Evolutionary conservation across 1,284 basidiomycete species (phyloP).

Genomic region (Pyrrhoderma lamaoense): DNA sequence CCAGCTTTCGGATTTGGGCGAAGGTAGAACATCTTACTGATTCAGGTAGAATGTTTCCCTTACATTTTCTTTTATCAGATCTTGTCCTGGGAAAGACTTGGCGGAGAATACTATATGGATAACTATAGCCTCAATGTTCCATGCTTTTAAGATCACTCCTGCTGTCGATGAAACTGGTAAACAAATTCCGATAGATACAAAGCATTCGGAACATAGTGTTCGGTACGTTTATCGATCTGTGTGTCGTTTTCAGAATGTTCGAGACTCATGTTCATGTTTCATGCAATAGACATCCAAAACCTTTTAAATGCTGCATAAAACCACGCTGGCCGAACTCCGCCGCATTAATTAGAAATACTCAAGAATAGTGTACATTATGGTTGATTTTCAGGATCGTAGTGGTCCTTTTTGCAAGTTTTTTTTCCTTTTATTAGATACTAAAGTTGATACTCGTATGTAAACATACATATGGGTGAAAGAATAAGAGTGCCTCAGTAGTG

Average conservation of each 20-base stretch:
- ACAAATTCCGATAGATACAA: constrained; percentile 7
- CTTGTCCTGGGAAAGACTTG: constrained; percentile 19
- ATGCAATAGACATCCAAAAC: constrained; percentile 16
- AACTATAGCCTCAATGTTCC: constrained; percentile 16
- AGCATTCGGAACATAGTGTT: constrained; percentile 11
- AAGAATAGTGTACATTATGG: too few species aligned
- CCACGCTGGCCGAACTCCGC: constrained; percentile 13
- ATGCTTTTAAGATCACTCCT: constrained; percentile 16
- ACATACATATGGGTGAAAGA: too few species aligned
- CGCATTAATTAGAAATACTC: constrained; percentile 8
- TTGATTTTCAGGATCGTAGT: too few species aligned
- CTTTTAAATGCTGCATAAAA: constrained; percentile 18
- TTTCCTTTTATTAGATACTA: too few species aligned
- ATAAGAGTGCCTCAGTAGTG: too few species aligned
- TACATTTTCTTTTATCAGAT: constrained; percentile 1
- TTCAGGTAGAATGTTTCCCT: not conserved
- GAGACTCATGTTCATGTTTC: not conserved
- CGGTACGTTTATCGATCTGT: constrained; percentile 14
- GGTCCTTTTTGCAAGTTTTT: too few species aligned
- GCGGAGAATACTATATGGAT: constrained; percentile 19
- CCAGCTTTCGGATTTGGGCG: constrained; percentile 19
- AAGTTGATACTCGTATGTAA: too few species aligned
- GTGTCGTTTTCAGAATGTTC: too few species aligned
- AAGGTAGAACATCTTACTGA: not conserved
- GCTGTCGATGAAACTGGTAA: constrained; percentile 12